phyloP scores from a whole-genome alignment of 805 yeast genomes.

The Wickerhamomyces tratensis region DNA sequence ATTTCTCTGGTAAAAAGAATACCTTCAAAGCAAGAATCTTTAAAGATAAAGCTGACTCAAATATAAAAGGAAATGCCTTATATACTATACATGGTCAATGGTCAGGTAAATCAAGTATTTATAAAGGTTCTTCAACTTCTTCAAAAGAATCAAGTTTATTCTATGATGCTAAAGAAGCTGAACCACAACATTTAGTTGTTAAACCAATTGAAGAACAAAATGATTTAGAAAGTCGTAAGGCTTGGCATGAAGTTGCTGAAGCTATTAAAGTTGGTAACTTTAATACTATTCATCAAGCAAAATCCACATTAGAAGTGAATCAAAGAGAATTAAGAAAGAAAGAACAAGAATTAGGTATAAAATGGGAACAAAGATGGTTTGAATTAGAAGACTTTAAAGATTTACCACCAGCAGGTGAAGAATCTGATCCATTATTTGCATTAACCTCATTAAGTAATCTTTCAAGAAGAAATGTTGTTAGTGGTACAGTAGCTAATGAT shows the following conservation, averaged over 20 bases:
- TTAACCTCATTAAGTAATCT: conserved; percentile 41
- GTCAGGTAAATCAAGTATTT: conserved; percentile 67
- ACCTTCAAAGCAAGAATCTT: conserved; percentile 79
- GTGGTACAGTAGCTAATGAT: conserved; percentile 49
- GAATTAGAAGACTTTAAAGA: conserved; percentile 33
- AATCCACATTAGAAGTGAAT: conserved; percentile 68
- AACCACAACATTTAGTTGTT: conserved; percentile 51
- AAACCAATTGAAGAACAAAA: conserved; percentile 80
- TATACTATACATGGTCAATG: conserved; percentile 87
- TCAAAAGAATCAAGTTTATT: conserved; percentile 41
- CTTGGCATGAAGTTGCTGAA: conserved; percentile 84
- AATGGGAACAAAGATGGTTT: conserved; percentile 85
- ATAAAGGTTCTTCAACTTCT: conserved; percentile 41
- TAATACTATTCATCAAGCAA: conserved; percentile 65
- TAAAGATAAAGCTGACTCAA: conserved; percentile 38
- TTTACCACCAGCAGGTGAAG: conserved; percentile 16
- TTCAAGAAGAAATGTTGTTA: conserved; percentile 55
- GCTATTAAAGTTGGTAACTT: conserved; percentile 74
- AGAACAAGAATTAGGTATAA: conserved; percentile 53
- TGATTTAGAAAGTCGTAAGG: conserved; percentile 74
- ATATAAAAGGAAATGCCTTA: conserved; percentile 51
- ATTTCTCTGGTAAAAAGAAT: conserved; percentile 91
- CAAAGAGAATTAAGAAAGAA: conserved; percentile 76
- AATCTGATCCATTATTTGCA: conserved; percentile 28
- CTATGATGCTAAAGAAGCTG: conserved; percentile 46